Percentiles rank a stretch among this genome's conserved stretches.
phyloP scores from a whole-genome alignment of 106 monocot species.

The Triglochin maritima region DNA sequence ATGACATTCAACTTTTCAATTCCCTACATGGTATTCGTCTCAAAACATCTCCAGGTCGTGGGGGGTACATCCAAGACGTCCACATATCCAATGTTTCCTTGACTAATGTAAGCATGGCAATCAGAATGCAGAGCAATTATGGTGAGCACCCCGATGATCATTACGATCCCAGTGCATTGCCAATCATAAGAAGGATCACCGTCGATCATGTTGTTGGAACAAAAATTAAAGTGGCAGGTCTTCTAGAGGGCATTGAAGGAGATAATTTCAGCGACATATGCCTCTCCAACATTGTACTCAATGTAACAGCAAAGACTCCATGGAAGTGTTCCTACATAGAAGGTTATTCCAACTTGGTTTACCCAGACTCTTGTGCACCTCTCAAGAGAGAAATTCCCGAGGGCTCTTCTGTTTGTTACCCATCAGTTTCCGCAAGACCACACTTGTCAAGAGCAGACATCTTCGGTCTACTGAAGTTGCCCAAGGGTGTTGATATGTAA shows the following conservation, averaged over 20 bases:
- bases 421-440: too few species aligned
- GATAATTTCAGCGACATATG: conserved; percentile 54
- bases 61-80: conserved; percentile 51
- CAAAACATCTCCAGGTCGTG: conserved; percentile 62
- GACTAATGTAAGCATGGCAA: conserved; percentile 34
- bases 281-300: conserved; percentile 37
- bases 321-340: conserved; percentile 56
- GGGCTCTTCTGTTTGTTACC: too few species aligned
- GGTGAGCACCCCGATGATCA: conserved; percentile 66
- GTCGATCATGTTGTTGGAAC: conserved; percentile 35
- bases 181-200: conserved; percentile 33
- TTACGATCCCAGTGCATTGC: conserved; percentile 43
- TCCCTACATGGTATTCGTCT: conserved; percentile 54
- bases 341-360: conserved; percentile 51
- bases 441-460: too few species aligned
- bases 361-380: too few species aligned
- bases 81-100: conserved; percentile 34
- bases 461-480: too few species aligned
- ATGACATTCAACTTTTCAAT: conserved; percentile 35
- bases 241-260: conserved; percentile 48
- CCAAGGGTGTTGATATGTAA: too few species aligned
- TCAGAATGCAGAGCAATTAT: conserved; percentile 46
- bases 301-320: conserved; percentile 26
- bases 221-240: conserved; percentile 37
- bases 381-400: too few species aligned